Percentiles rank a stretch among this genome's conserved stretches.
Conservation (phyloP, 352 stramenopile genomes). For the Phytopythium oedochilum region DNA sequence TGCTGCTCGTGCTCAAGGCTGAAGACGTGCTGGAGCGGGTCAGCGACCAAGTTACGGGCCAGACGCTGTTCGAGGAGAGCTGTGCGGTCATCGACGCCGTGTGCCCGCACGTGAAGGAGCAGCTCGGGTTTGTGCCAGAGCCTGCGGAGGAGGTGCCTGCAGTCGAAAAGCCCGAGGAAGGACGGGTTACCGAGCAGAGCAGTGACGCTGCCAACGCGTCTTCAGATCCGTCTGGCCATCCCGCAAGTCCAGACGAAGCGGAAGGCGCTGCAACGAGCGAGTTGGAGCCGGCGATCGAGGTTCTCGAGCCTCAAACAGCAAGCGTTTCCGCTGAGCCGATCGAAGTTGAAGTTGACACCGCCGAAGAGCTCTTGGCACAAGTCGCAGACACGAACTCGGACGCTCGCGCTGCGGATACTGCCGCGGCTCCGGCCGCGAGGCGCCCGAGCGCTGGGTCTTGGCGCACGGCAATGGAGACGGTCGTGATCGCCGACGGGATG, state of each 20-base stretch:
- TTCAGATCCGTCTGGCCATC: neutral
- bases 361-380: too few species aligned
- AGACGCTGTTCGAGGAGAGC: constrained; percentile 66
- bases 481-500: constrained; percentile 27
- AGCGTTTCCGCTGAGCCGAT: neutral
- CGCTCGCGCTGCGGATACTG: constrained; percentile 1
- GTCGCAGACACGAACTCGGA: neutral
- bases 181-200: neutral
- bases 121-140: constrained; percentile 54
- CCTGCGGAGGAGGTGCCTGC: neutral
- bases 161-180: neutral
- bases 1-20: constrained; percentile 78
- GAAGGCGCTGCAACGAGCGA: neutral
- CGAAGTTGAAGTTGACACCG: constrained; percentile 7
- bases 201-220: neutral
- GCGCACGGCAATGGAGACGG: constrained; percentile 26
- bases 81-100: constrained; percentile 66
- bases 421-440: neutral
- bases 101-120: constrained; percentile 74
- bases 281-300: neutral
- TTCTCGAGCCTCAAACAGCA: neutral
- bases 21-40: constrained; percentile 65
- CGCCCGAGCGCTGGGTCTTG: constrained; percentile 1
- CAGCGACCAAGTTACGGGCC: constrained; percentile 29
- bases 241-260: neutral